phyloP scores from a whole-genome alignment of 2,329 filamentous ascomycete genomes.

The Drechslerella stenobrocha region DNA sequence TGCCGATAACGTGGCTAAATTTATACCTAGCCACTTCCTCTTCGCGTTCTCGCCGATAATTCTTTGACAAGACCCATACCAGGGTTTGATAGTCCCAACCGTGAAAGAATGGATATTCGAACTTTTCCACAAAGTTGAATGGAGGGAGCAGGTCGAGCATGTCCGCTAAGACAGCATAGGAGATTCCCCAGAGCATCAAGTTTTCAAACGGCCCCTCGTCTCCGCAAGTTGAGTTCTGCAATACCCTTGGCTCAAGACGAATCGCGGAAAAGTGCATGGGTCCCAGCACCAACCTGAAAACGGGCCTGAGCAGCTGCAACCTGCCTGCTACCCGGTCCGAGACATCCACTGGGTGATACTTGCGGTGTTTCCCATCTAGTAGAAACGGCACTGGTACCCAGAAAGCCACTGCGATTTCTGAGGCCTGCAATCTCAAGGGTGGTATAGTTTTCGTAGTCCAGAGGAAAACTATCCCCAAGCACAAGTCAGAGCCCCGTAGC shows the following conservation, averaged over 20 bases:
- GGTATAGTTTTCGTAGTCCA: conserved; percentile 63
- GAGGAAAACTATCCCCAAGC: conserved; percentile 64
- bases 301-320: conserved; percentile 61
- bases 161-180: conserved; percentile 68
- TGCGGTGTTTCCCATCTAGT: conserved; percentile 64
- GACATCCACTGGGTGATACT: conserved; percentile 67
- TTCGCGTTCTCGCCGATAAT: conserved; percentile 62
- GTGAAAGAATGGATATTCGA: conserved; percentile 71
- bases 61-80: conserved; percentile 65
- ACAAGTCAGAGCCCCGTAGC: neutral
- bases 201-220: conserved; percentile 55
- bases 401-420: conserved; percentile 69
- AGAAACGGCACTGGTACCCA: conserved; percentile 69
- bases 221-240: conserved; percentile 62
- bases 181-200: conserved; percentile 70
- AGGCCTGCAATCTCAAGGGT: conserved; percentile 66
- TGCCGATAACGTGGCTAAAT: conserved; percentile 35
- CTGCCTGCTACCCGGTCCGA: conserved; percentile 65
- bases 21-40: conserved; percentile 44
- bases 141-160: conserved; percentile 70
- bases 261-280: conserved; percentile 71
- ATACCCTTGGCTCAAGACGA: conserved; percentile 63
- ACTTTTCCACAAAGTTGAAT: conserved; percentile 64
- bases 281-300: conserved; percentile 64
- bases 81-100: conserved; percentile 64